Percentiles rank a stretch among this genome's conserved stretches.
These are phyloP conservation scores for Sicyos edulis DNA, from an alignment of 306 rosid genomes.

Conservation along the genomic window DNA sequence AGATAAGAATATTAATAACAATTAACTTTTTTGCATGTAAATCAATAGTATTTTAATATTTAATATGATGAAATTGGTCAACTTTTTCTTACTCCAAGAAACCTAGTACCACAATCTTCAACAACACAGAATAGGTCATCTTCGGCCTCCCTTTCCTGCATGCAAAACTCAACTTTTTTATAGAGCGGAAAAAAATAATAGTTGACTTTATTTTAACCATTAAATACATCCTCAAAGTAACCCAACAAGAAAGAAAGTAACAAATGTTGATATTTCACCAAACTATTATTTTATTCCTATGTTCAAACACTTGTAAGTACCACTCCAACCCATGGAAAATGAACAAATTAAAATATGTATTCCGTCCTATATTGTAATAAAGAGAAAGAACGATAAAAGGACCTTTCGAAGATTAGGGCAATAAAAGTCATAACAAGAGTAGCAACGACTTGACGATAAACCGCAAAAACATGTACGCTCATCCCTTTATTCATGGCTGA, in stretches of 20 bases:
- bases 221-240: background rate
- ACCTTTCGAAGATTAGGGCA: constrained; percentile 45
- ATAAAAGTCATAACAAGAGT: constrained; percentile 35
- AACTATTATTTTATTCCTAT: too few species aligned
- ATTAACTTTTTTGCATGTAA: background rate
- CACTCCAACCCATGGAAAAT: too few species aligned
- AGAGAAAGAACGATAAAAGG: background rate
- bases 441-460: constrained; percentile 40
- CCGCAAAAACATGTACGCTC: constrained; percentile 43
- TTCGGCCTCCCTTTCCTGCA: constrained; percentile 44
- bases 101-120: constrained; percentile 34
- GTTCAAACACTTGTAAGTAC: too few species aligned
- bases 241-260: background rate
- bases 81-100: constrained; percentile 29
- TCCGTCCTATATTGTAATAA: too few species aligned
- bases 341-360: too few species aligned
- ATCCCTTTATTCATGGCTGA: constrained; percentile 40
- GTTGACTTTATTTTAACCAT: background rate
- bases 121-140: constrained; percentile 34
- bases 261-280: background rate
- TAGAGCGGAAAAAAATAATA: background rate
- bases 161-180: background rate
- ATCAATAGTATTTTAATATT: too few species aligned
- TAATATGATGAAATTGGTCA: too few species aligned
- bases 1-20: background rate